These are phyloP conservation scores for Cryphonectria radicalis DNA, from an alignment of 2,329 filamentous ascomycete species.

Conservation along the genomic window DNA sequence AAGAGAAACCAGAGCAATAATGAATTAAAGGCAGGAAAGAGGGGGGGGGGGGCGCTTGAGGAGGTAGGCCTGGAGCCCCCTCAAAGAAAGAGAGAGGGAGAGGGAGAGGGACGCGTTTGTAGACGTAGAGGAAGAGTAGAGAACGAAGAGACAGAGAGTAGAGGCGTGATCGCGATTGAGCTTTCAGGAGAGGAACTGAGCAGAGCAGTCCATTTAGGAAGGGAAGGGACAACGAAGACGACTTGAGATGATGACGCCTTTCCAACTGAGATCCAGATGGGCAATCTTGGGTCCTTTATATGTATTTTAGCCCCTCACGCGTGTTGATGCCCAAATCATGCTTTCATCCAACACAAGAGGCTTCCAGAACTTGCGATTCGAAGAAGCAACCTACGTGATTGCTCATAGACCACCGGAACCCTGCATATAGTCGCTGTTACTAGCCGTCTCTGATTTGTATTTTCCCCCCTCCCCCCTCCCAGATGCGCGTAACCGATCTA, in stretches of 20 bases:
- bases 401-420: no score
- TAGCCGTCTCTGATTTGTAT: no score
- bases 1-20: no score
- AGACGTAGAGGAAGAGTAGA: not conserved
- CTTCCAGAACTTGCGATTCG: no score
- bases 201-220: not conserved
- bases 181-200: not conserved
- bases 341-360: not conserved
- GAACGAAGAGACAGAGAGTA: not conserved
- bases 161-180: not conserved
- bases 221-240: not conserved
- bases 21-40: not conserved
- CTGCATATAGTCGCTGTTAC: no score
- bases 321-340: not conserved
- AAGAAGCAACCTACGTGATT: no score
- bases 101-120: no score
- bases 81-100: no score
- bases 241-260: not conserved
- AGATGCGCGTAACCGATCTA: no score
- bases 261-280: not conserved
- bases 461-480: no score
- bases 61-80: no score
- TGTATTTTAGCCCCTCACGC: not conserved
- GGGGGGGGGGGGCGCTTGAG: no score
- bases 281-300: not conserved